Conservation (phyloP, 179 eudicot genomes). For the Carnegiea gigantea region DNA sequence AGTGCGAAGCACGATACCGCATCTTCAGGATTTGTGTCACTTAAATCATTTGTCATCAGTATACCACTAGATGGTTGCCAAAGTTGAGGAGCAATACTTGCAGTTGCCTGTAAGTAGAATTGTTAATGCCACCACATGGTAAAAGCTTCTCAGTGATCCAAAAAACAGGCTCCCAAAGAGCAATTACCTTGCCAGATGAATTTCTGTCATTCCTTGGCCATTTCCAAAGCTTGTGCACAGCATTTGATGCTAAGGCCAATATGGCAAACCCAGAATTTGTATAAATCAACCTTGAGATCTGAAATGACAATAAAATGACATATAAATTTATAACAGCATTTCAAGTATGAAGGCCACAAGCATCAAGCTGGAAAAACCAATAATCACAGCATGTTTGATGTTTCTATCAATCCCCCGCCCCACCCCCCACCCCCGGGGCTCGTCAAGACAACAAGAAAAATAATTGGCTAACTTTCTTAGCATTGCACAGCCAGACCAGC, state of each 20-base stretch:
- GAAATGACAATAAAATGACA: slow-evolving; percentile 14
- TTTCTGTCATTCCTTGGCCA: slow-evolving; percentile 75
- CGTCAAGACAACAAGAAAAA: too few species aligned
- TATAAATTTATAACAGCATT: background rate
- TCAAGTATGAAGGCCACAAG: too few species aligned
- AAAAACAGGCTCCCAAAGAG: background rate
- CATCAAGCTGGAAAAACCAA: too few species aligned
- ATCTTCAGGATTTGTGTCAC: slow-evolving; percentile 74
- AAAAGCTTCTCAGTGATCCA: background rate
- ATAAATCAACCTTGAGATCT: slow-evolving; percentile 78
- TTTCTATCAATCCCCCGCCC: too few species aligned
- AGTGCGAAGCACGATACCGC: slow-evolving; percentile 88
- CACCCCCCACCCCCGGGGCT: too few species aligned
- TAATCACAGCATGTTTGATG: too few species aligned
- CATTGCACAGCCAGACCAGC: too few species aligned
- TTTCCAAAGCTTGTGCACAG: slow-evolving; percentile 82
- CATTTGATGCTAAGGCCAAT: slow-evolving; percentile 72
- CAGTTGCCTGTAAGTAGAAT: slow-evolving; percentile 61
- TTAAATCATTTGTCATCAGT: slow-evolving; percentile 78
- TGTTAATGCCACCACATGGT: slow-evolving; percentile 2
- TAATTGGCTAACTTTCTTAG: too few species aligned
- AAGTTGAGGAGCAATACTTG: slow-evolving; percentile 64
- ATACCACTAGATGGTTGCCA: slow-evolving; percentile 92
- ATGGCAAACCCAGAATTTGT: slow-evolving; percentile 75
- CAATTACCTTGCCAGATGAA: slow-evolving; percentile 56